A percentile compares a stretch with the other conserved stretches of the same genome.
These are phyloP conservation scores for Cercophora sp. DNA, from an alignment of 495 filamentous ascomycete genomes.

Conservation along the genomic window DNA sequence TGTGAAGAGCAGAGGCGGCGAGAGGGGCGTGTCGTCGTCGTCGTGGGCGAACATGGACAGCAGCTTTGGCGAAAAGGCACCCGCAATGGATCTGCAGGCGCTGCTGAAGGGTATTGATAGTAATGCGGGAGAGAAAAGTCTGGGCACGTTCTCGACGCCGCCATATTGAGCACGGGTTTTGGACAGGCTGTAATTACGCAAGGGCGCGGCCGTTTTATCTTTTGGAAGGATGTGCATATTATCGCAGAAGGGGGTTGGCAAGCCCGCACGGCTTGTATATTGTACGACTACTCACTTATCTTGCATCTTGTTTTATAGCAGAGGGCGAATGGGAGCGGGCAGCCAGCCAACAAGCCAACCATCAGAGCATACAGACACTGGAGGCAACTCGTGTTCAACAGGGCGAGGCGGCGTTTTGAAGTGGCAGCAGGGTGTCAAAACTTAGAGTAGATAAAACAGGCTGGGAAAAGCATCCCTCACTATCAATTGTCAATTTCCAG, in stretches of 20 bases:
- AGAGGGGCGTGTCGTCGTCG: constrained; percentile 31
- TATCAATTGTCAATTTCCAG: too few species aligned
- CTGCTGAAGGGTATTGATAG: constrained; percentile 47
- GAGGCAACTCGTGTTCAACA: constrained; percentile 5
- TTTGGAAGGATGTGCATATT: too few species aligned
- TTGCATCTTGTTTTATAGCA: constrained; percentile 3
- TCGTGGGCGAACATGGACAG: constrained; percentile 23
- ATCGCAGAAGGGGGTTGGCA: too few species aligned
- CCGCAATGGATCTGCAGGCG: constrained; percentile 42
- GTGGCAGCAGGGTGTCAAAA: too few species aligned
- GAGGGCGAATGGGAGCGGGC: not conserved
- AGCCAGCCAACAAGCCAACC: too few species aligned
- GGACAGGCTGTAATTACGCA: too few species aligned
- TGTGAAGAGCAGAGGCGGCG: constrained; percentile 36
- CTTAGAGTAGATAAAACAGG: too few species aligned
- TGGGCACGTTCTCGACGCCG: constrained; percentile 39
- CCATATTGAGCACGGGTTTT: constrained; percentile 33
- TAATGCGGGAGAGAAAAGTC: constrained; percentile 35
- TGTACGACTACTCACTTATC: not conserved
- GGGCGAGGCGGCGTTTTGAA: too few species aligned
- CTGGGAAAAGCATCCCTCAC: too few species aligned
- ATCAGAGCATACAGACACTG: not conserved
- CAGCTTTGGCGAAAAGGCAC: constrained; percentile 14
- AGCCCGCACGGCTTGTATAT: constrained; percentile 2
- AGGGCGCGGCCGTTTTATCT: too few species aligned